phyloP scores from a whole-genome alignment of 345 rosid species.

The Laguncularia racemosa region DNA sequence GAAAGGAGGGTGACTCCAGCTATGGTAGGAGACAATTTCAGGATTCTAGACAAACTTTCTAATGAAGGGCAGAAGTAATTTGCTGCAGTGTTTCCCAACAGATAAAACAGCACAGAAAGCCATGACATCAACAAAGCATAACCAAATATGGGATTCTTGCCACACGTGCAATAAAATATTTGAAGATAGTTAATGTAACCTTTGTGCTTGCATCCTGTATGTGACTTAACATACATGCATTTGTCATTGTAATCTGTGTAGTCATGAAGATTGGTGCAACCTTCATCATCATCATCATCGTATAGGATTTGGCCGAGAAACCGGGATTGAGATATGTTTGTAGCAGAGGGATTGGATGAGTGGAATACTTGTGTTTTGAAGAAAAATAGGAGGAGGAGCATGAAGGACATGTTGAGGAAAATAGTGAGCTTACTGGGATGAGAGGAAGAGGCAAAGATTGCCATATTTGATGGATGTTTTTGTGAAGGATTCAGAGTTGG shows the following conservation, averaged over 20 bases:
- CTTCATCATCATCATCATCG: conserved; percentile 6
- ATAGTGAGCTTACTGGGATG: conserved; percentile 21
- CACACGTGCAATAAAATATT: conserved; percentile 66
- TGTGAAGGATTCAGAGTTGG: background rate
- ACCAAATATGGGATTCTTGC: conserved; percentile 39
- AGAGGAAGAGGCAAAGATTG: background rate
- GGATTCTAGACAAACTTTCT: conserved; percentile 60
- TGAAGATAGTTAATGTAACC: conserved; percentile 81
- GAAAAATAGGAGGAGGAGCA: conserved; percentile 32
- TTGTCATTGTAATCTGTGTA: conserved; percentile 34
- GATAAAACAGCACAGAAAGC: conserved; percentile 67
- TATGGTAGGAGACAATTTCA: conserved; percentile 72
- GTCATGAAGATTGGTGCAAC: conserved; percentile 36
- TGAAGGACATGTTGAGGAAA: conserved; percentile 48
- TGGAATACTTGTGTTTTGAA: conserved; percentile 14
- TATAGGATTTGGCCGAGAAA: background rate
- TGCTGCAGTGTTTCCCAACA: conserved; percentile 79
- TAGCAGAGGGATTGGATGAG: conserved; percentile 6
- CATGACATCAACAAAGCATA: conserved; percentile 45
- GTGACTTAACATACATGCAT: conserved; percentile 56
- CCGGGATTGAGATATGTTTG: conserved; percentile 6
- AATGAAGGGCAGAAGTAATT: conserved; percentile 73
- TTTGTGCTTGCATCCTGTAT: conserved; percentile 49
- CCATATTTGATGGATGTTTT: background rate
- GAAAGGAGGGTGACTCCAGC: conserved; percentile 86